A percentile compares a stretch with the other conserved stretches of the same genome.
phyloP scores from a whole-genome alignment of 306 rosid species.

The Prunus mira region DNA sequence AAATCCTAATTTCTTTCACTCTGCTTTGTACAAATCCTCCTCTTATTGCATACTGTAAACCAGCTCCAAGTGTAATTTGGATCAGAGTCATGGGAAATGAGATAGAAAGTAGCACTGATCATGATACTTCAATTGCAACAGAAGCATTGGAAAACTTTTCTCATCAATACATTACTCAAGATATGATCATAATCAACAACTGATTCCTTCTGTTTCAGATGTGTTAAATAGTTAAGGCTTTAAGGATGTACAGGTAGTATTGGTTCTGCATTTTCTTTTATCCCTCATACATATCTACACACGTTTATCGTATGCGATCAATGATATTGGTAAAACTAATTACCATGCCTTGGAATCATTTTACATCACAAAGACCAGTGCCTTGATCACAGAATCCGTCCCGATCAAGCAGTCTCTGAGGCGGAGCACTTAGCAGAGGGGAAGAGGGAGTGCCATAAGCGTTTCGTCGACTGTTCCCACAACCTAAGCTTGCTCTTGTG shows the following conservation, averaged over 20 bases:
- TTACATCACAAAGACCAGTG: conserved; percentile 73
- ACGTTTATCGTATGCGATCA: neutral
- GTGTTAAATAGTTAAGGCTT: neutral
- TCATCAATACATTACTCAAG: neutral
- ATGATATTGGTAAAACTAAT: neutral
- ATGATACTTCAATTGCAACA: too few relatives aligned
- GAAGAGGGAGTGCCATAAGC: conserved; percentile 73
- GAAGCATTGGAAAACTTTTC: neutral
- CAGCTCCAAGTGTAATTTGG: too few relatives aligned
- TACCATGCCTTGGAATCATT: conserved; percentile 24
- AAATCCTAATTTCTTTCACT: too few relatives aligned
- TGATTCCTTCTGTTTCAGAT: neutral
- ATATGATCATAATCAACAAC: neutral
- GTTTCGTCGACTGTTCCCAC: conserved; percentile 80
- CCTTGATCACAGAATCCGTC: conserved; percentile 58
- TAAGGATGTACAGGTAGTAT: conserved; percentile 1
- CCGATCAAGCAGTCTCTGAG: conserved; percentile 54
- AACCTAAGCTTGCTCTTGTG: conserved; percentile 64
- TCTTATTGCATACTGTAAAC: too few relatives aligned
- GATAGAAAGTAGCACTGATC: too few relatives aligned
- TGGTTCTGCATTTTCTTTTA: conserved; percentile 12
- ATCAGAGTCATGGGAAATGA: too few relatives aligned
- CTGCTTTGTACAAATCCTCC: too few relatives aligned
- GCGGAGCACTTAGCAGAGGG: conserved; percentile 78
- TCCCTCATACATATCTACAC: conserved; percentile 1